Base-by-base conservation (phyloP, 23 red algal species). In the Gracilaria domingensis region DNA sequence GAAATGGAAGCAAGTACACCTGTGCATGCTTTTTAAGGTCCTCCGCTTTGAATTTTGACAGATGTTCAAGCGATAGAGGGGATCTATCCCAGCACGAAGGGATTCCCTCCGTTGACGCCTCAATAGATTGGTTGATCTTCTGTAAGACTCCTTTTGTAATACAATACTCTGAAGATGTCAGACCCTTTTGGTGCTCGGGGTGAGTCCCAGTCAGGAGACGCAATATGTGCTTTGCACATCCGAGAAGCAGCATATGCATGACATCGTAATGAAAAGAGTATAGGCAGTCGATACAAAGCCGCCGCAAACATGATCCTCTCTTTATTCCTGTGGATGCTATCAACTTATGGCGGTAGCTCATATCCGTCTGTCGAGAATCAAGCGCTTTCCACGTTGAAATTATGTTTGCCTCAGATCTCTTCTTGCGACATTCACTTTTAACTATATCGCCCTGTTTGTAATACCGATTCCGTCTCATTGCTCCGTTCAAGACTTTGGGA, bases 251-350 rank as follows among this genome's bases (percentile, higher is more conserved):
- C 25, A 80, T 33, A 18, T 56, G 48, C 42, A 80, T 80, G 1
- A 60, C 26, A 60, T 80, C 76, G 58, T 80, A 80, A 37, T 48
- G 76, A 18, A 80, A 55, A 33, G 76, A n/a, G 76, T 80, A 60
- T 34, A 58, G 17, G 32, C 8, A 80, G 54, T 80, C 49, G 0
- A 80, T 0, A 32, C 13, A 21, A 16, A 80, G 48, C 30, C 20
- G 8, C 23, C 23, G 20, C 47, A 80, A 2, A 37, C n/a, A 58
- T 37, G 48, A 60, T 5, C 1, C 18, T 33, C 48, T 5, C n/a
- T 80, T 80, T 1, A 80, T 80, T 6, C 48, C 25, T 8, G 76
- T 80, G 24, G 50, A 79, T 28, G 50, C 13, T 1, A 79, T 51
- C 26, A 54, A 8, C 1, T 30, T 6, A 30, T 4, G 34, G 9